Percentiles rank a stretch among this genome's conserved stretches.
Evolutionary conservation across 2,329 filamentous ascomycete genomes (phyloP).

Genomic region (Leptographium wingfieldii): DNA sequence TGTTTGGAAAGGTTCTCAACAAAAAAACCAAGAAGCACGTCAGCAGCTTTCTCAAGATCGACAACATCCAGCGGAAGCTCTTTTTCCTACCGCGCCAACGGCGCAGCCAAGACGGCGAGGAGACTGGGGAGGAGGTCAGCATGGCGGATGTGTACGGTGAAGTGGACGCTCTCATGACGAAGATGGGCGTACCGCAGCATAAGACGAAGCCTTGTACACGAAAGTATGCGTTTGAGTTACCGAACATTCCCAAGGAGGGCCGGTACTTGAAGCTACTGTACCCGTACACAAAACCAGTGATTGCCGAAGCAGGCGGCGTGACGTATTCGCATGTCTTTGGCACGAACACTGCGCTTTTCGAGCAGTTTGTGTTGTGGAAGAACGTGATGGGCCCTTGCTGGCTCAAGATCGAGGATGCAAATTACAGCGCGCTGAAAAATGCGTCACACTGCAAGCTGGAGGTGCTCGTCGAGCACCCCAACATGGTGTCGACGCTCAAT

Average conservation of each 20-base stretch:
- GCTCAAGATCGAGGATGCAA: conserved; percentile 77
- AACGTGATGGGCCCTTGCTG: conserved; percentile 98
- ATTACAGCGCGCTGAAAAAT: conserved; percentile 77
- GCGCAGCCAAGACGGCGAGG: conserved; percentile 41
- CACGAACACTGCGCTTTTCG: conserved; percentile 83
- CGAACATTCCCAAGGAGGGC: conserved; percentile 72
- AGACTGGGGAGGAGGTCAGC: conserved; percentile 64
- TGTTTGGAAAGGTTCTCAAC: conserved; percentile 93
- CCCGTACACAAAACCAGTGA: conserved; percentile 68
- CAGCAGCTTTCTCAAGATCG: conserved; percentile 91
- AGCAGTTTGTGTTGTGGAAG: conserved; percentile 98
- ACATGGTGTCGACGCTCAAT: conserved; percentile 56
- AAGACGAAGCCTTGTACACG: conserved; percentile 84
- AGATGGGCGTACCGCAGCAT: conserved; percentile 72
- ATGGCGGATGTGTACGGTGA: conserved; percentile 88
- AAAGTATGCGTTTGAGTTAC: conserved; percentile 92
- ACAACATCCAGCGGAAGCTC: conserved; percentile 85
- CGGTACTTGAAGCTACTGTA: conserved; percentile 96
- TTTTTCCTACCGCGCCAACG: conserved; percentile 78
- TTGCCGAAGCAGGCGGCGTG: conserved; percentile 66
- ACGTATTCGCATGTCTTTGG: conserved; percentile 94
- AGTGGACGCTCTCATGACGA: conserved; percentile 80
- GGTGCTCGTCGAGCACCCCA: conserved; percentile 66
- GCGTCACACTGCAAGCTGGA: conserved; percentile 97
- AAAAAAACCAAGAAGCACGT: conserved; percentile 67